Conservation (phyloP, 148 eudicot genomes). For the Heliamphora exappendiculata region DNA sequence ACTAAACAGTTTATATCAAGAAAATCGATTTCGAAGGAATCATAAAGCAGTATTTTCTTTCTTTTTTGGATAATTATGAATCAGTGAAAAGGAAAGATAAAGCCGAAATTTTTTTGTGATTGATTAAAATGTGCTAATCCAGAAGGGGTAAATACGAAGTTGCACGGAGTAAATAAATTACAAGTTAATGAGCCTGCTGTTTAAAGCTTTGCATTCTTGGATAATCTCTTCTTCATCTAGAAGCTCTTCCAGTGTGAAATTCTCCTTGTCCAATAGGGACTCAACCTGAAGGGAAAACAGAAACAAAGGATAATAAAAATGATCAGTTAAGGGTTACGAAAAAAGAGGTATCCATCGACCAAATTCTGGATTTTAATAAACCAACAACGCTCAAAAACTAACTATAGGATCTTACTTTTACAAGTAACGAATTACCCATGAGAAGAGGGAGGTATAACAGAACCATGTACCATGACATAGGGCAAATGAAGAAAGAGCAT, state of each 20-base stretch:
- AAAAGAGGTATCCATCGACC: neutral
- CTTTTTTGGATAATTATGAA: neutral
- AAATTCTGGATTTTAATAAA: neutral
- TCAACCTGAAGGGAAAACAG: conserved; percentile 51
- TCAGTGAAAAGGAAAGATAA: neutral
- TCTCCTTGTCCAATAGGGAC: conserved; percentile 85
- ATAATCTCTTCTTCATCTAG: conserved; percentile 98
- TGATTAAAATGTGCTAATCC: neutral
- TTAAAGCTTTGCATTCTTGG: conserved; percentile 97
- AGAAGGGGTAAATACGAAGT: neutral
- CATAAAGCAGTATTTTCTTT: neutral
- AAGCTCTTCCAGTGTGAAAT: conserved; percentile 84
- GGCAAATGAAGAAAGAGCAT: neutral
- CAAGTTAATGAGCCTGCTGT: conserved; percentile 96
- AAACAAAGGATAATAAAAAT: neutral
- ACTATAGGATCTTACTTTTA: neutral
- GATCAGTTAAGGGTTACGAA: neutral
- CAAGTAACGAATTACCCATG: neutral
- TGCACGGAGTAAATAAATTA: conserved; percentile 22
- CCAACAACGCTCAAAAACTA: neutral
- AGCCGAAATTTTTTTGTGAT: neutral
- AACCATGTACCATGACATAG: neutral
- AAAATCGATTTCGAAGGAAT: neutral
- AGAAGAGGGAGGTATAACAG: neutral
- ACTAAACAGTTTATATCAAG: neutral